Conservation (phyloP, 805 yeast genomes). For the Candida silvicultrix region DNA sequence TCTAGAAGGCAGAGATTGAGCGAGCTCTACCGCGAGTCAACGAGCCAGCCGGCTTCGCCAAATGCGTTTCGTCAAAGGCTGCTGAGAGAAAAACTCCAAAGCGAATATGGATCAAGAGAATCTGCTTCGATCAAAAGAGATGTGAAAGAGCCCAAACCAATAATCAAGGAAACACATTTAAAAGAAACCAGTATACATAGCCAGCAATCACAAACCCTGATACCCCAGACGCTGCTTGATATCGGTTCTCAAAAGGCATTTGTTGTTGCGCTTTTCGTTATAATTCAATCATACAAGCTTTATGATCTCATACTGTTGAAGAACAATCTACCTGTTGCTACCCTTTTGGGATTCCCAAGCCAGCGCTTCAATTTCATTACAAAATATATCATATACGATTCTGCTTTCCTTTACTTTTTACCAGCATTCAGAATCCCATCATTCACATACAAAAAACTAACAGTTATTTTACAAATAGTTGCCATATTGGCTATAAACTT, state of each 20-base stretch:
- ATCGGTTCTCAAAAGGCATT: conserved; percentile 71
- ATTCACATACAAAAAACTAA: conserved; percentile 55
- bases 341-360: conserved; percentile 31
- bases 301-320: conserved; percentile 63
- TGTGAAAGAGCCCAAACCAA: background rate
- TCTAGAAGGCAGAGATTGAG: conserved; percentile 24
- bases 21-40: conserved; percentile 19
- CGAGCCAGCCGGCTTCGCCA: conserved; percentile 10
- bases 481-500: conserved; percentile 44
- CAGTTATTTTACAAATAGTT: conserved; percentile 43
- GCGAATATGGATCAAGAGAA: background rate
- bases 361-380: conserved; percentile 54
- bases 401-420: conserved; percentile 58
- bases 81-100: background rate
- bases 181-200: background rate
- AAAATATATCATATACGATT: conserved; percentile 72
- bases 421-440: conserved; percentile 76
- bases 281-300: conserved; percentile 82
- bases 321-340: conserved; percentile 30
- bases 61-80: conserved; percentile 11
- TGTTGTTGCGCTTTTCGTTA: conserved; percentile 55
- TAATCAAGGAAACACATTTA: conserved; percentile 3
- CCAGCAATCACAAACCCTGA: conserved; percentile 30
- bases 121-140: background rate
- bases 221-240: conserved; percentile 64